phyloP scores from a whole-genome alignment of 345 rosid species.

The Ceriops tagal region DNA sequence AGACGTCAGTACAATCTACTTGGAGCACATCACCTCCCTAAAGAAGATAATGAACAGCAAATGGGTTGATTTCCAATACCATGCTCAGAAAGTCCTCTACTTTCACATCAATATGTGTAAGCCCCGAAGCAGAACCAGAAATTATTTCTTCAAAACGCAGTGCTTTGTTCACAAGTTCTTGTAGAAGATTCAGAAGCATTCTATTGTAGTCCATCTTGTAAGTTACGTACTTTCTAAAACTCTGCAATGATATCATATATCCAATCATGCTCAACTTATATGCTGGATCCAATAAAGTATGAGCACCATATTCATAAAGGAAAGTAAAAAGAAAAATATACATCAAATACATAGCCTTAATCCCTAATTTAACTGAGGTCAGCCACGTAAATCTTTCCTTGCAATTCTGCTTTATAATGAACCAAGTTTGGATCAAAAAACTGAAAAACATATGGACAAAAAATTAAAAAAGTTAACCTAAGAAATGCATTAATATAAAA shows the following conservation, averaged over 20 bases:
- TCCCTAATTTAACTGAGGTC: no score
- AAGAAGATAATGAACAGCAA: background rate
- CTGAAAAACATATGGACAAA: no score
- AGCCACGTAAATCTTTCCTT: no score
- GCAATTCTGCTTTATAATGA: no score
- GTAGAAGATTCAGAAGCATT: conserved; percentile 72
- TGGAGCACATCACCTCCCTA: background rate
- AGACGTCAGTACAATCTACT: conserved; percentile 6
- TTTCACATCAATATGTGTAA: conserved; percentile 56
- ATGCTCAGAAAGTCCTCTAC: conserved; percentile 65
- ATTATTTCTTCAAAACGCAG: conserved; percentile 83
- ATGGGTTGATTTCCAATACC: conserved; percentile 37
- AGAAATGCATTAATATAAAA: no score
- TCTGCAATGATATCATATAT: conserved; percentile 43
- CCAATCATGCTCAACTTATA: background rate
- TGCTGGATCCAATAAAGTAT: no score
- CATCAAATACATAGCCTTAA: no score
- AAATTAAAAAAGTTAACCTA: no score
- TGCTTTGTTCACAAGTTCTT: conserved; percentile 74
- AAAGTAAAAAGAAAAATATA: no score
- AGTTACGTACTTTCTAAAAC: conserved; percentile 84
- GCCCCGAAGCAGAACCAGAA: conserved; percentile 64
- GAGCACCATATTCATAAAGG: no score
- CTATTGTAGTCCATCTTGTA: conserved; percentile 86
- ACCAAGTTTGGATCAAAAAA: no score